A percentile compares a stretch with the other conserved stretches of the same genome.
Evolutionary conservation across 179 eudicot genomes (phyloP).

Genomic region (Beta lomatogona): DNA sequence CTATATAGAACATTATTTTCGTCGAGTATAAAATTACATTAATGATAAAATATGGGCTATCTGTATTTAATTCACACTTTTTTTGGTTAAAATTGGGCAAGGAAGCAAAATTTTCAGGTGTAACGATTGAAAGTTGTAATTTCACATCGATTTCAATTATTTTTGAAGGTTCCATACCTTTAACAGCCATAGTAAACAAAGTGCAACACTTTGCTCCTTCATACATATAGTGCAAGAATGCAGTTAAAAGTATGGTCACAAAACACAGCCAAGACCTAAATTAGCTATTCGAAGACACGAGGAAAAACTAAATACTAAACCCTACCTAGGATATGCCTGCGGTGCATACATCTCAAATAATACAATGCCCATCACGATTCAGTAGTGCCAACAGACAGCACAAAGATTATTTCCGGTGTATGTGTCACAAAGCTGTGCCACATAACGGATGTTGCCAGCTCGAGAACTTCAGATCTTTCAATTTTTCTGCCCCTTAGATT

Average conservation of each 20-base stretch:
- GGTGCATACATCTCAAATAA: background rate
- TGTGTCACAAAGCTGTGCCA: conserved; percentile 1
- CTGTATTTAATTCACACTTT: too few species aligned
- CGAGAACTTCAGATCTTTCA: background rate
- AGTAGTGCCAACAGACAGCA: background rate
- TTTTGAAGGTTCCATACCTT: too few species aligned
- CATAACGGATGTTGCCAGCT: background rate
- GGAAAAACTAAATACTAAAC: background rate
- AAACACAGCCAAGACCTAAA: background rate
- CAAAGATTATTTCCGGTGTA: background rate
- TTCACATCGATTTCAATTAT: too few species aligned
- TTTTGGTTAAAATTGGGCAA: too few species aligned
- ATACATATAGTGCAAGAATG: background rate
- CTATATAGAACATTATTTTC: too few species aligned
- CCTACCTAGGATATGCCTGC: conserved; percentile 3
- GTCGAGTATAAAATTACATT: too few species aligned
- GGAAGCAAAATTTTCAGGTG: too few species aligned
- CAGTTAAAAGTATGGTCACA: background rate
- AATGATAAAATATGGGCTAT: too few species aligned
- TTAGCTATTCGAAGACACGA: background rate
- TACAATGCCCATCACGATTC: background rate
- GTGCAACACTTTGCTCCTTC: background rate
- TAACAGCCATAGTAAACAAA: background rate
- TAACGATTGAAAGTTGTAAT: too few species aligned
- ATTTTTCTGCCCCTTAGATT: background rate